Conservation (phyloP, 768 basidiomycete genomes). For the Cystoderma amianthinum region DNA sequence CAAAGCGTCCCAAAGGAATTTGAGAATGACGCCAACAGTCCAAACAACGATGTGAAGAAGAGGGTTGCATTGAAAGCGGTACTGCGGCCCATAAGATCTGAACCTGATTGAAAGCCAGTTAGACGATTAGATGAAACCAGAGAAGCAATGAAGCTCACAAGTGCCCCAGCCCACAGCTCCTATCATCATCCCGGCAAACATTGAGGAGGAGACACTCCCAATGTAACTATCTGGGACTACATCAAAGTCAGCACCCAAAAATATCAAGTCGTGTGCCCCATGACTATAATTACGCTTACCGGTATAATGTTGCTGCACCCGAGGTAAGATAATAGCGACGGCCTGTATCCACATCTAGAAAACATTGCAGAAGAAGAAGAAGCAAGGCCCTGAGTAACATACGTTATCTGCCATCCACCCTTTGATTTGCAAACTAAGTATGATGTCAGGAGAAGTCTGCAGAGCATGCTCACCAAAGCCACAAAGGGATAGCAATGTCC, state of each 20-base stretch:
- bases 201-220: slow-evolving; percentile 78
- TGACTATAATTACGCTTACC: slow-evolving; percentile 31
- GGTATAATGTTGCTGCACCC: slow-evolving; percentile 85
- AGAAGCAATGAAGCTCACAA: slow-evolving; percentile 36
- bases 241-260: slow-evolving; percentile 2
- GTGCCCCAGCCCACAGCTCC: slow-evolving; percentile 91
- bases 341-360: slow-evolving; percentile 90
- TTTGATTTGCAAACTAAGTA: slow-evolving; percentile 15
- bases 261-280: too few species aligned
- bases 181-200: slow-evolving; percentile 97
- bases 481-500: slow-evolving; percentile 76
- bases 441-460: slow-evolving; percentile 1
- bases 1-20: slow-evolving; percentile 67
- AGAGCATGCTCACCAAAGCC: slow-evolving; percentile 65
- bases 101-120: slow-evolving; percentile 35
- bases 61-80: slow-evolving; percentile 91
- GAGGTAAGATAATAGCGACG: slow-evolving; percentile 89
- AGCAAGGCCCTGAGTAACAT: slow-evolving; percentile 14
- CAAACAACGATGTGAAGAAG: slow-evolving; percentile 86
- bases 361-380: slow-evolving; percentile 15
- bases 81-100: slow-evolving; percentile 84
- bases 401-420: slow-evolving; percentile 96
- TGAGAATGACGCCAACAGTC: slow-evolving; percentile 70
- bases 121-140: slow-evolving; percentile 9
- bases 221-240: slow-evolving; percentile 66